These are phyloP conservation scores for Dianthus caryophyllus DNA, from an alignment of 148 eudicot species.

Conservation along the genomic window DNA sequence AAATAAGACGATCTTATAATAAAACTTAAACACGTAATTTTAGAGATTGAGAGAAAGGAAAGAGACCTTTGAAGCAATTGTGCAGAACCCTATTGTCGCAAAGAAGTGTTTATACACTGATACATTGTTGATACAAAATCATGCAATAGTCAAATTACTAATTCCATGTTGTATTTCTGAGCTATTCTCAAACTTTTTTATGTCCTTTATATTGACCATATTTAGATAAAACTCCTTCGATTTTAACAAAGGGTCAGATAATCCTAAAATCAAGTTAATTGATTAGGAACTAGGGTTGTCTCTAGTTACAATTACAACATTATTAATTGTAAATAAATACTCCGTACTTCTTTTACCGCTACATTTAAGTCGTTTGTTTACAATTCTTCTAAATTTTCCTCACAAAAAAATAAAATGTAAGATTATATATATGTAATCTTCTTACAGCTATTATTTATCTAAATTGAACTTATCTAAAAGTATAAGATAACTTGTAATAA, in stretches of 20 bases:
- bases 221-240: neutral
- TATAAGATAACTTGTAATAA: too few relatives aligned
- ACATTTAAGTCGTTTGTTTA: too few relatives aligned
- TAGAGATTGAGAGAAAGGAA: too few relatives aligned
- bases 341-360: too few relatives aligned
- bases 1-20: too few relatives aligned
- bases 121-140: too few relatives aligned
- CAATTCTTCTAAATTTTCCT: too few relatives aligned
- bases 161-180: neutral
- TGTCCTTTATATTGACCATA: neutral
- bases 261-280: neutral
- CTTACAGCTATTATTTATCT: too few relatives aligned
- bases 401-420: neutral
- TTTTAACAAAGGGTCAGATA: neutral
- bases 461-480: too few relatives aligned
- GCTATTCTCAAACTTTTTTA: neutral
- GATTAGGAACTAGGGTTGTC: neutral
- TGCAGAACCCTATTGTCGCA: neutral
- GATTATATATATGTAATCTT: too few relatives aligned
- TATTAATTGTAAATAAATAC: neutral
- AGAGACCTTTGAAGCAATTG: too few relatives aligned
- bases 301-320: neutral
- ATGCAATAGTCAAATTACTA: neutral
- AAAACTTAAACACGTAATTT: too few relatives aligned
- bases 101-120: neutral